Evolutionary conservation across 352 stramenopile species (phyloP).

Genomic region (Phytophthora melonis): DNA sequence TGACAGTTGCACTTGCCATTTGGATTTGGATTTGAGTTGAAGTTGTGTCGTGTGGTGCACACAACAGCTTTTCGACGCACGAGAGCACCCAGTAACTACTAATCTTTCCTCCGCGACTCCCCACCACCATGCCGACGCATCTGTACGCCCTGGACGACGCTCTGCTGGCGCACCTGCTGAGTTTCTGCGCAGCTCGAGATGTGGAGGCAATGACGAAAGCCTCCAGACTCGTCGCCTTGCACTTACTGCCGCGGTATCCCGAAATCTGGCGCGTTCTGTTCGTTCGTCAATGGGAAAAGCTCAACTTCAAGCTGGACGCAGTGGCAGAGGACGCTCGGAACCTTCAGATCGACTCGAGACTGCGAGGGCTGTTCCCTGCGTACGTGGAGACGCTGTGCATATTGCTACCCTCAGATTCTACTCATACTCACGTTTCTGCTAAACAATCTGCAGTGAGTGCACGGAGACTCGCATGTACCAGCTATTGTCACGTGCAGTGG

Average conservation of each 20-base stretch:
- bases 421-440: neutral
- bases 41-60: slow-evolving; percentile 35
- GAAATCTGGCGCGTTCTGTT: slow-evolving; percentile 64
- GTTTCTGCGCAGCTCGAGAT: slow-evolving; percentile 45
- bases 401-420: neutral
- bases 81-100: neutral
- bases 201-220: slow-evolving; percentile 57
- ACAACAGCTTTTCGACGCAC: slow-evolving; percentile 6
- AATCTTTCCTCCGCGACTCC: slow-evolving; percentile 14
- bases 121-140: slow-evolving; percentile 11
- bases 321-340: slow-evolving; percentile 8
- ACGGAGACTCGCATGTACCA: slow-evolving; percentile 73
- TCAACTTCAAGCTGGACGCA: slow-evolving; percentile 60
- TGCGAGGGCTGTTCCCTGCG: slow-evolving; percentile 51
- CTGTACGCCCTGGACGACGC: slow-evolving; percentile 49
- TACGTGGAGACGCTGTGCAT: slow-evolving; percentile 18
- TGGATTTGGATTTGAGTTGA: slow-evolving; percentile 17
- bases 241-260: slow-evolving; percentile 58
- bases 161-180: slow-evolving; percentile 46
- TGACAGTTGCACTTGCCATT: slow-evolving; percentile 13
- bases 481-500: slow-evolving; percentile 65
- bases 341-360: slow-evolving; percentile 42
- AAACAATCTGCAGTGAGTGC: slow-evolving; percentile 29
- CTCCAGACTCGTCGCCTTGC: slow-evolving; percentile 43
- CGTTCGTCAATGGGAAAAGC: slow-evolving; percentile 51